Evolutionary conservation across 176 grass and related monocot genomes (phyloP), one percentile per base, ranked within the genome.

Genomic region (Oropetium thomaeum): DNA sequence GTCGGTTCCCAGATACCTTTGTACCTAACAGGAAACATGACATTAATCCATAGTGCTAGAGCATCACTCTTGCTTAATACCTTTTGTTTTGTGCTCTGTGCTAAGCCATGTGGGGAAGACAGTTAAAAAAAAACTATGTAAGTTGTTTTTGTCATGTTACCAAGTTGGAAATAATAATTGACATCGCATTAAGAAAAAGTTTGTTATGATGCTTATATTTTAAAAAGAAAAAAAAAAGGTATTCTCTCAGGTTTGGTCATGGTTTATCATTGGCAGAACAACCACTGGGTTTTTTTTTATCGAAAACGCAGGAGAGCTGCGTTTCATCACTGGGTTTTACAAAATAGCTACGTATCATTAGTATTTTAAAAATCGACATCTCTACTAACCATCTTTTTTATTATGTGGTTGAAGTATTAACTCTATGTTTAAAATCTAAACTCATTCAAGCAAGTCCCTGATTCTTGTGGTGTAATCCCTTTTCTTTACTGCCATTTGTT

Each of bases 11-110:
- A 23, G 69, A 68, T 6, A 32, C 13, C 42, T 54, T 25, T 61
- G 17, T 29, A 79, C 31, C 25, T 79, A 39, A 51, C 30, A n/a
- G 23, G 11, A 76, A 76, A 69, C 65, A 39, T 76, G 41, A 17
- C 17, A 8, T 43, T 45, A 33, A 14, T 62, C 29, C 10, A 8
- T 69, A 34, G 30, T n/a, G 58, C 19, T 47, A 32, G 26, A 44
- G 25, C 39, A 43, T 43, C 2, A 4, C 30, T 60, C 33, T 60
- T 60, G 10, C 53, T 60, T 60, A 40, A 15, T 59, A 20, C n/a
- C 45, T 15, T 59, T 34, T n/a, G 19, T 51, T 5, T 22, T 74
- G 37, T 10, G 5, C 17, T 2, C 17, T 4, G 29, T 62, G 26
- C 55, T 74, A 45, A 23, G 30, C 23, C 26, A 58, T 19, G 55